Conservation (phyloP, 192 early-diverging fungal genomes). For the Jimgerdemannia flammicorona region DNA sequence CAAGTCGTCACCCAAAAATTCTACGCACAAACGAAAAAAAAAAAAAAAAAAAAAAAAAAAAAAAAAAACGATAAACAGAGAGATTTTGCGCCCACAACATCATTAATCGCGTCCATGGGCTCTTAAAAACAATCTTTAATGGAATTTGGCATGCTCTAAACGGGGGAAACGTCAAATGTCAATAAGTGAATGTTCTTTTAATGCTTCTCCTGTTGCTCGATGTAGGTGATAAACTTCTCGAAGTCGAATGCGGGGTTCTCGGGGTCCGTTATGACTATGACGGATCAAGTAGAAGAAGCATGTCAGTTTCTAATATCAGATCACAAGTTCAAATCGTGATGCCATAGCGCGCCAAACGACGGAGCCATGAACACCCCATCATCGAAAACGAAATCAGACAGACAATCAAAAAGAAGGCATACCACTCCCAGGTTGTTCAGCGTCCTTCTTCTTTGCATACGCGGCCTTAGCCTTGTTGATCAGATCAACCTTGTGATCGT, state of each 20-base stretch:
- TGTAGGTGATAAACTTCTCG: slow-evolving; percentile 48
- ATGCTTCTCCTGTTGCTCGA: slow-evolving; percentile 10
- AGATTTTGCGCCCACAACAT: too few species aligned
- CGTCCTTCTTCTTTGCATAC: slow-evolving; percentile 67
- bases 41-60: too few species aligned
- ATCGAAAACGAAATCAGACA: not conserved
- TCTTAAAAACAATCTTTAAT: not conserved
- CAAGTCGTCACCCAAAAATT: too few species aligned
- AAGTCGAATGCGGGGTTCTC: slow-evolving; percentile 58
- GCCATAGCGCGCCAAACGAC: not conserved
- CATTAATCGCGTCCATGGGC: too few species aligned
- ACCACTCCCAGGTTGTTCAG: slow-evolving; percentile 11
- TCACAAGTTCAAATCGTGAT: not conserved
- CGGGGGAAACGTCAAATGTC: not conserved
- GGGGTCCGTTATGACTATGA: slow-evolving; percentile 42
- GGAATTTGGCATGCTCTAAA: not conserved
- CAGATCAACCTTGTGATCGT: slow-evolving; percentile 53
- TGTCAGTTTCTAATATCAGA: not conserved
- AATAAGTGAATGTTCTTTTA: not conserved
- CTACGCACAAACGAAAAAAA: too few species aligned
- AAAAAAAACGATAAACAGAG: too few species aligned
- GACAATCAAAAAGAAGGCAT: slow-evolving; percentile 1
- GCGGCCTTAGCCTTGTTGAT: slow-evolving; percentile 74
- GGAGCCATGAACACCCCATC: not conserved
- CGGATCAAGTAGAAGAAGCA: slow-evolving; percentile 3